phyloP scores from a whole-genome alignment of 257 asterid species.

The Forsythia suspensa region DNA sequence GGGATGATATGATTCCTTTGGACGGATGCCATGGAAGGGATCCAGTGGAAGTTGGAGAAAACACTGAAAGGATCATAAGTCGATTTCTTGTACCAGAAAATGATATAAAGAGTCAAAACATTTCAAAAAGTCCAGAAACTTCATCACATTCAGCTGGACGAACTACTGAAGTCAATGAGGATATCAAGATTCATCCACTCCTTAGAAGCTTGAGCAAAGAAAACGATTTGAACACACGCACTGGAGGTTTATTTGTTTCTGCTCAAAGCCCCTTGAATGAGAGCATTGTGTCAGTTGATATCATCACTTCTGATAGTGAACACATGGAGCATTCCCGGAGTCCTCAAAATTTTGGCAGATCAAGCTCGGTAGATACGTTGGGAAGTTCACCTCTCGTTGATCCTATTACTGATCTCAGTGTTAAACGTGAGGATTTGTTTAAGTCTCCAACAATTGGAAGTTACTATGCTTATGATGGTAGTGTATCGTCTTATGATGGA shows the following conservation, averaged over 20 bases:
- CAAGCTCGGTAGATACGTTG: conserved; percentile 38
- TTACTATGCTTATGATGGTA: conserved; percentile 62
- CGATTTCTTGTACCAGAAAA: conserved; percentile 18
- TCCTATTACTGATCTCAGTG: conserved; percentile 31
- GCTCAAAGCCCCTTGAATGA: conserved; percentile 33
- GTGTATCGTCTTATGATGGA: conserved; percentile 74
- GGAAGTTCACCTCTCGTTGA: conserved; percentile 36
- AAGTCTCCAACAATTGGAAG: conserved; percentile 42
- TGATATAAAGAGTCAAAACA: conserved; percentile 23
- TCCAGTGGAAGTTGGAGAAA: conserved; percentile 22
- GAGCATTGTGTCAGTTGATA: conserved; percentile 34
- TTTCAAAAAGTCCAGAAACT: not conserved
- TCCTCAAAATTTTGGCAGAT: conserved; percentile 33
- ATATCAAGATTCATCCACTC: conserved; percentile 9
- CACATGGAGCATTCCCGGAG: conserved; percentile 29
- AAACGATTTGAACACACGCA: conserved; percentile 8
- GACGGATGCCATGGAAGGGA: conserved; percentile 17
- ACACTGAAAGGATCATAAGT: conserved; percentile 17
- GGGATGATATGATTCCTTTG: conserved; percentile 19
- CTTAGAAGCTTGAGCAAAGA: conserved; percentile 18
- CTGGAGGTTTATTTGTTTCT: conserved; percentile 21
- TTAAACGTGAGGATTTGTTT: conserved; percentile 20
- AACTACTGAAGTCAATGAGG: conserved; percentile 23
- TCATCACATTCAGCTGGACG: conserved; percentile 19
- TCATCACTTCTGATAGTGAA: conserved; percentile 40